These are phyloP conservation scores for Purshia tridentata DNA, from an alignment of 306 rosid genomes.

Conservation along the genomic window DNA sequence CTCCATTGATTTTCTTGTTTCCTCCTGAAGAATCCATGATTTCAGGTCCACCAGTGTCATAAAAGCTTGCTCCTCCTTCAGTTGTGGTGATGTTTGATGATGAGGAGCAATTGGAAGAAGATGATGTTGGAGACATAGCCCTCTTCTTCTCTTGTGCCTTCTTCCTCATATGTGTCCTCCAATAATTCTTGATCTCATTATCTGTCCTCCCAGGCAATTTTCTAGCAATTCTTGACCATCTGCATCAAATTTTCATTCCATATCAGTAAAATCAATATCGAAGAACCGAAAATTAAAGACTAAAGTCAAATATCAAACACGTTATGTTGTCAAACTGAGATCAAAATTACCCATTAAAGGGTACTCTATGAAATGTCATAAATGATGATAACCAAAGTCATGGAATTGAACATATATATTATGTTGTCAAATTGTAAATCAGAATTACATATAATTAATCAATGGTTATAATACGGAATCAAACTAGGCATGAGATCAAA, in stretches of 20 bases:
- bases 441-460: too few species aligned
- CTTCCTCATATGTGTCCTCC: conserved; percentile 97
- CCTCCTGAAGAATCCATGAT: conserved; percentile 24
- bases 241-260: conserved; percentile 17
- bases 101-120: conserved; percentile 39
- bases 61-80: conserved; percentile 67
- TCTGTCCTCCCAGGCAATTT: conserved; percentile 95
- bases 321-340: not conserved
- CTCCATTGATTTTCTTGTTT: conserved; percentile 10
- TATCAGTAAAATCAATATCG: not conserved
- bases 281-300: not conserved
- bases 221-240: conserved; percentile 96
- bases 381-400: not conserved
- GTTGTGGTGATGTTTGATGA: conserved; percentile 51
- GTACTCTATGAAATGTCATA: too few species aligned
- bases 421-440: not conserved
- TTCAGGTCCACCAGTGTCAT: conserved; percentile 67
- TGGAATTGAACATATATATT: not conserved
- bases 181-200: conserved; percentile 92
- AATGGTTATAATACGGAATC: too few species aligned
- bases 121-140: conserved; percentile 28
- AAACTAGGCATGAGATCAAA: too few species aligned
- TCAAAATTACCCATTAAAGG: not conserved
- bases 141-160: conserved; percentile 72
- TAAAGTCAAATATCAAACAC: not conserved